Base-by-base conservation (phyloP, 202 grass and related monocot genomes). In the Saccharum hybrid region DNA sequence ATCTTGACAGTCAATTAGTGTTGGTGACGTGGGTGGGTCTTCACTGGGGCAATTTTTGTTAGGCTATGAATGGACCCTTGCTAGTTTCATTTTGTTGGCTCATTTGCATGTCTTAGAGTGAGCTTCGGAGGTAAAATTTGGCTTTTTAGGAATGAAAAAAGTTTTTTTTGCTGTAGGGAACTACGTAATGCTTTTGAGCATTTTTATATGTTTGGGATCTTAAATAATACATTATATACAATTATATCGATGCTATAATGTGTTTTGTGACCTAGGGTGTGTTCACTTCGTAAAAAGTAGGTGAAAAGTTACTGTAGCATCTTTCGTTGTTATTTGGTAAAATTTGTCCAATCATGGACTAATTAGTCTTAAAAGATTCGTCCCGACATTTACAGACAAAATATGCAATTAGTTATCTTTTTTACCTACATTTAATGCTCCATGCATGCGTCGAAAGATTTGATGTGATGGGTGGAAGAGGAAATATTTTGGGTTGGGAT, bases 1-100 rank as follows among this genome's bases (percentile, higher is more conserved):
- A 86, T 94, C 71, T 63, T 93, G 90, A 85, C 77, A 6, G 84
- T 90, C 26, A 61, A 74, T 66, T 89, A 90, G 82, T 61, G 62
- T 63, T 56, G 15, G 19, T 75, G 33, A 45, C 18, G 59, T 39
- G 30, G 26, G 56, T 81, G 9, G 45, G 19, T 28, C 5, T 82
- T 59, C 31, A 46, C 34, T 21, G 15, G 63, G 82, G 18, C 77
- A 84, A 84, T 68, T 86, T 90, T 90, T 90, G 79, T 76, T 88
- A 86, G 85, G 77, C 18, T 79, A 65, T 51, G 81, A 73, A 72
- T 72, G 68, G 64, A 80, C 66, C 82, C 45, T 74, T 52, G 0
- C 12, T 83, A 73, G 26, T 6, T 49, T 52, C 31, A 43, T 72
- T 82, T 87, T 86, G 63, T 79, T 60, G 70, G 70, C 76, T 66